Evolutionary conservation across 306 rosid species (phyloP), one percentile per base, ranked within the genome.

Genomic region (Crotalaria pallida): DNA sequence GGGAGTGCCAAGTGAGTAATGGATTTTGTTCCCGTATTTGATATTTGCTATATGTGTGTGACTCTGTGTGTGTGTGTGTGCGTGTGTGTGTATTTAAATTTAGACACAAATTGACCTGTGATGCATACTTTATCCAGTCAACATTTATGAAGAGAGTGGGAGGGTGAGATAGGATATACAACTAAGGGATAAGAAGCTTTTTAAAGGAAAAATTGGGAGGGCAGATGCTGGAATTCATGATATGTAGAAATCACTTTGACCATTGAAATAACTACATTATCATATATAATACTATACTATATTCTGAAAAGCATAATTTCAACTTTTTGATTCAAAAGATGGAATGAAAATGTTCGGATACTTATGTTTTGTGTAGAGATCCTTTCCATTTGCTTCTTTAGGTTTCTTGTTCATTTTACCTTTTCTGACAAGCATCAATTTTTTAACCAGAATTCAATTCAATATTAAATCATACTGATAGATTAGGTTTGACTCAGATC

Each of bases 1-100:
- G 92, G 91, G 65, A 88, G 82, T 70, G 88, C 92, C 78, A 88
- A 71, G 98, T 92, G 81, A 87, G 95, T 86, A 45, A 57, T 63
- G 38, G 31, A 40, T 45, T 61, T 26, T 57, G 17, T 27, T 53
- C 24, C 61, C 67, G 63, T 3, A 29, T 24, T 69, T 73, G 52
- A 73, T 43, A 62, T 77, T 61, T 71, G 36, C 10, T 6, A 48
- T 17, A 23, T 24, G n/a, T n/a, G n/a, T n/a, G n/a, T n/a, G n/a
- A n/a, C n/a, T n/a, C n/a, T n/a, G n/a, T n/a, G n/a, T n/a, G n/a
- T n/a, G n/a, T n/a, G n/a, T n/a, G n/a, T n/a, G n/a, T n/a, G n/a
- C n/a, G n/a, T n/a, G n/a, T n/a, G n/a, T n/a, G n/a, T n/a, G n/a
- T n/a, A n/a, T 40, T 65, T 29, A 40, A 18, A 40, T 52, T 79